Evolutionary conservation across 768 basidiomycete species (phyloP).

Genomic region (Phanerodontia chrysosporium): DNA sequence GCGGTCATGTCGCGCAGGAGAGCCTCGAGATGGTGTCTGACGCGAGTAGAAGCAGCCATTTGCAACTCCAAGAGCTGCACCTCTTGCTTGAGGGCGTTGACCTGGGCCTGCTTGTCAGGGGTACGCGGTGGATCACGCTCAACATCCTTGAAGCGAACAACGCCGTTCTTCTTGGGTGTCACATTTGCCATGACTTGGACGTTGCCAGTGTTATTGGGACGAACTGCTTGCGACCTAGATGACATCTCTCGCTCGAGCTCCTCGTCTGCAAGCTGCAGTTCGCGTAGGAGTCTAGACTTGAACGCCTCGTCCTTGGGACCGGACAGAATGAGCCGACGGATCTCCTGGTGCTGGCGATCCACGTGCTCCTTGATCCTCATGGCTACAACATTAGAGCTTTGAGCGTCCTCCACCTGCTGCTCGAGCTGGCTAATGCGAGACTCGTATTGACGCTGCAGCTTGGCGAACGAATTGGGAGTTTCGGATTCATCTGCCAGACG

Average conservation of each 20-base stretch:
- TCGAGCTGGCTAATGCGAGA: conserved; percentile 59
- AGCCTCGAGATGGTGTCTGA: conserved; percentile 58
- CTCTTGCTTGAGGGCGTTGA: conserved; percentile 53
- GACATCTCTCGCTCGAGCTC: conserved; percentile 50
- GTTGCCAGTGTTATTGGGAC: conserved; percentile 20
- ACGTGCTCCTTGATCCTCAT: conserved; percentile 57
- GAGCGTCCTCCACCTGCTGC: conserved; percentile 53
- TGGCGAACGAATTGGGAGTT: conserved; percentile 48
- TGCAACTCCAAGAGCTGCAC: conserved; percentile 65
- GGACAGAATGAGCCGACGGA: conserved; percentile 59
- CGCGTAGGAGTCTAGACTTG: conserved; percentile 56
- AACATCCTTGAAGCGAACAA: conserved; percentile 32
- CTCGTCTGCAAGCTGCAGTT: conserved; percentile 60
- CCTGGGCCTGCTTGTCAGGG: conserved; percentile 41
- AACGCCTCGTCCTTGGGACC: conserved; percentile 57
- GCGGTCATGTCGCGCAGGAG: conserved; percentile 55
- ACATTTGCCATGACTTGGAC: conserved; percentile 39
- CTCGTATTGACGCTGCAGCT: conserved; percentile 62
- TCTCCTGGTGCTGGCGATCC: conserved; percentile 67
- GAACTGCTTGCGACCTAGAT: conserved; percentile 28
- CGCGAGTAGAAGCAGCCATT: conserved; percentile 64
- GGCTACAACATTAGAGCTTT: conserved; percentile 44
- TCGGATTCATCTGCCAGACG: conserved; percentile 60
- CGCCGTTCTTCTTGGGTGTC: conserved; percentile 46
- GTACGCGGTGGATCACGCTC: conserved; percentile 32